A percentile compares a stretch with the other conserved stretches of the same genome.
These are phyloP conservation scores for Thuja plicata DNA, from an alignment of 83 land plant genomes.

Conservation along the genomic window DNA sequence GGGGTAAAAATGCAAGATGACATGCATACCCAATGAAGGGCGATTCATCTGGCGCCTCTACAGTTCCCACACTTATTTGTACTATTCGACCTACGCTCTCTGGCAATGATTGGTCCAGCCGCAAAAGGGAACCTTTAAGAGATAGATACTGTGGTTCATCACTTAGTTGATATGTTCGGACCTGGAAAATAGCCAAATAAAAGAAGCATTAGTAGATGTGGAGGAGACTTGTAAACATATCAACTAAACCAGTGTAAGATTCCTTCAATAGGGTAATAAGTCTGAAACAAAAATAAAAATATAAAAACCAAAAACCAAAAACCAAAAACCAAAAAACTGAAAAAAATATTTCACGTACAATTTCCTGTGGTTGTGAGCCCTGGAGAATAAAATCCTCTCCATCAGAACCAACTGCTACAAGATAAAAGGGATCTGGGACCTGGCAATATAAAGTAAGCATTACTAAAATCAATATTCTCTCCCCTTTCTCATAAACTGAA, in stretches of 20 bases:
- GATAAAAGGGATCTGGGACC: conserved; percentile 56
- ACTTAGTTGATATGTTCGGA: conserved; percentile 28
- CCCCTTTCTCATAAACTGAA: neutral
- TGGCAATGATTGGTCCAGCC: conserved; percentile 5
- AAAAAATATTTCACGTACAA: conserved; percentile 20
- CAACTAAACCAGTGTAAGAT: neutral
- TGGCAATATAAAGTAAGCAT: conserved; percentile 11
- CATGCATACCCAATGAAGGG: conserved; percentile 38
- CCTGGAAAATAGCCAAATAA: conserved; percentile 17
- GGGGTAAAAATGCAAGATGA: neutral
- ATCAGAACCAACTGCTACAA: conserved; percentile 35
- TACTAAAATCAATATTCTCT: neutral
- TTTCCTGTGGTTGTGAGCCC: conserved; percentile 46
- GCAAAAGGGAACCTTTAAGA: conserved; percentile 19
- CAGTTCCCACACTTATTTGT: conserved; percentile 50
- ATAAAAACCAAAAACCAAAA: neutral
- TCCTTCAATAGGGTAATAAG: neutral
- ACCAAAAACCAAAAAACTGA: neutral
- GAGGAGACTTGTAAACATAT: neutral
- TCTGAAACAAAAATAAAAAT: neutral
- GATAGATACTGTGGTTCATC: conserved; percentile 25
- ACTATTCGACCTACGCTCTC: conserved; percentile 24
- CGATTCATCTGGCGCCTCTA: conserved; percentile 45
- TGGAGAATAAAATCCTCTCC: conserved; percentile 46
- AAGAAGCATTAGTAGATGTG: neutral